A percentile compares a stretch with the other conserved stretches of the same genome.
Evolutionary conservation across 1,284 basidiomycete species (phyloP).

Genomic region (Coniferiporia sulphurascens): DNA sequence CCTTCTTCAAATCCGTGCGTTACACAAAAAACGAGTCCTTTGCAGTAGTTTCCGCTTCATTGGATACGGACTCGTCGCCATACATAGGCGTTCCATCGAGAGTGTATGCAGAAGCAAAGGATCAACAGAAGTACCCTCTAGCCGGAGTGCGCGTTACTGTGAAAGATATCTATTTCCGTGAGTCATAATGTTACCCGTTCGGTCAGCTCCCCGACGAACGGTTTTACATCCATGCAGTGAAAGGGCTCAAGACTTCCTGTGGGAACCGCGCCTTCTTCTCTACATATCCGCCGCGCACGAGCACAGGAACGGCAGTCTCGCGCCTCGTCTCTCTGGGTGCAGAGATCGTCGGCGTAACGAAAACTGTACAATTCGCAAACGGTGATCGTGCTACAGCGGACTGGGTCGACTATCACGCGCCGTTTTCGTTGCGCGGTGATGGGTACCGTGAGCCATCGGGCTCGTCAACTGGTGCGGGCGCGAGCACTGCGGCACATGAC

Average conservation of each 20-base stretch:
- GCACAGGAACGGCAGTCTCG: slow-evolving; percentile 40
- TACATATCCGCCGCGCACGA: slow-evolving; percentile 14
- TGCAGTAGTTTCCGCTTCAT: slow-evolving; percentile 13
- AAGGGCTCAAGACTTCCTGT: slow-evolving; percentile 6
- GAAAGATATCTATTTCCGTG: slow-evolving; percentile 16
- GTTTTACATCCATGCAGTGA: not conserved
- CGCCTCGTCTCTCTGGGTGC: slow-evolving; percentile 44
- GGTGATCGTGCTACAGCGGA: slow-evolving; percentile 46
- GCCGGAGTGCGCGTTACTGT: slow-evolving; percentile 15
- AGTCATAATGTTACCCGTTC: not conserved
- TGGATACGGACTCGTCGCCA: slow-evolving; percentile 19
- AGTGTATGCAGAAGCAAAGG: slow-evolving; percentile 25
- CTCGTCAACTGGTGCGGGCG: slow-evolving; percentile 37
- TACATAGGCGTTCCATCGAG: slow-evolving; percentile 18
- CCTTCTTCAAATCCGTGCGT: slow-evolving; percentile 15
- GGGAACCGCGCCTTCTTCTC: slow-evolving; percentile 16
- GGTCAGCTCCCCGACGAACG: not conserved
- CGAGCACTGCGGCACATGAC: slow-evolving; percentile 34
- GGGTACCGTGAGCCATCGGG: slow-evolving; percentile 42
- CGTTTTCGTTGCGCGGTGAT: slow-evolving; percentile 51
- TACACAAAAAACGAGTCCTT: slow-evolving; percentile 15
- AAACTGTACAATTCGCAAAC: slow-evolving; percentile 53
- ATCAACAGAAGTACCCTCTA: slow-evolving; percentile 1
- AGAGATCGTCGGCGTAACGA: slow-evolving; percentile 47
- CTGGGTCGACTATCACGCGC: slow-evolving; percentile 48